Percentiles rank a stretch among this genome's conserved stretches.
These are phyloP conservation scores for Mortierella sp. DNA, from an alignment of 371 early-diverging fungal genomes.

Conservation along the genomic window DNA sequence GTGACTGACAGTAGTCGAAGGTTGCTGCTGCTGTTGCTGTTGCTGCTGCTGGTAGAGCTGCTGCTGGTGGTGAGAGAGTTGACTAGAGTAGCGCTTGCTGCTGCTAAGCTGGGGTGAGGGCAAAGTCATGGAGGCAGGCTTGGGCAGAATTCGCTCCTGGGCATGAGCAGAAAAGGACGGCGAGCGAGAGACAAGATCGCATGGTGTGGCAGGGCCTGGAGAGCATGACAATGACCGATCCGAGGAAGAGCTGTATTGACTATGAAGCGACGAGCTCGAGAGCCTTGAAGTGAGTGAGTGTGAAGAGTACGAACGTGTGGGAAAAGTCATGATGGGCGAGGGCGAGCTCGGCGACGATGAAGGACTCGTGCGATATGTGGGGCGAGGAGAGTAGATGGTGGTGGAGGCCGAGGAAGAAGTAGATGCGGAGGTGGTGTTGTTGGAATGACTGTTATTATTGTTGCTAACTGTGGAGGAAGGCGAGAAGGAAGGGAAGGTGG, in stretches of 20 bases:
- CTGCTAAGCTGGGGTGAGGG: too few species aligned
- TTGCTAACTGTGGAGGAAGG: slow-evolving; percentile 5
- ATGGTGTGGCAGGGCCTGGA: slow-evolving; percentile 48
- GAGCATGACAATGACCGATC: slow-evolving; percentile 24
- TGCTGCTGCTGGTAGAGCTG: slow-evolving; percentile 1
- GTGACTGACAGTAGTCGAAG: background rate
- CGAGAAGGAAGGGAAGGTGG: slow-evolving; percentile 26
- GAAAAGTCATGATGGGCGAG: slow-evolving; percentile 28
- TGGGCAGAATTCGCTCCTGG: too few species aligned
- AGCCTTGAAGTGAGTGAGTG: slow-evolving; percentile 35
- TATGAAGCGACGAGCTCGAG: slow-evolving; percentile 47
- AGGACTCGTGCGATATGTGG: slow-evolving; percentile 20
- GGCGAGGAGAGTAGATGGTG: slow-evolving; percentile 10
- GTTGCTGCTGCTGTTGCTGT: slow-evolving; percentile 9
- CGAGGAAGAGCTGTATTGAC: slow-evolving; percentile 39
- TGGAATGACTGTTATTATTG: too few species aligned
- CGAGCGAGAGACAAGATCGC: slow-evolving; percentile 37
- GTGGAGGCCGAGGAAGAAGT: slow-evolving; percentile 9
- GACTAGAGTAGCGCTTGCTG: too few species aligned
- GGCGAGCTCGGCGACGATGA: slow-evolving; percentile 16
- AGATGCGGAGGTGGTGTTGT: too few species aligned
- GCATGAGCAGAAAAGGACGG: slow-evolving; percentile 22
- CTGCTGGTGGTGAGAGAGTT: too few species aligned
- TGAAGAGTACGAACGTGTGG: slow-evolving; percentile 21
- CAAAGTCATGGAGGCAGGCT: too few species aligned